Base-by-base conservation (phyloP, 495 filamentous ascomycete genomes). In the Penicillium verhagenii region DNA sequence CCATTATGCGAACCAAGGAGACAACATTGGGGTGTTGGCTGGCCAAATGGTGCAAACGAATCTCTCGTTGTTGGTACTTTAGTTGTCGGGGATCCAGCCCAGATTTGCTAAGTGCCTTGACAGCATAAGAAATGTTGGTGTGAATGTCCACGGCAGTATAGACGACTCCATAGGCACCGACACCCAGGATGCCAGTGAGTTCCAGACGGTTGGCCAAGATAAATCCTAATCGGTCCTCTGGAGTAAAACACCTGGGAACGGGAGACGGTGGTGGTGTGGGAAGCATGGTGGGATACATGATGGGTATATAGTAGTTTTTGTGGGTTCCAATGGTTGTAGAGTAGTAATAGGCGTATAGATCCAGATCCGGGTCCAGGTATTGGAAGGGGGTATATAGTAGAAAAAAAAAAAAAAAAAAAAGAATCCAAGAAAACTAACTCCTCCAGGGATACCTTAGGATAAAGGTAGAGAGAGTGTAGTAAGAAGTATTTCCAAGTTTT, bases 81-180 rank as follows among this genome's bases (percentile, higher is more conserved):
- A 85, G 79, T 67, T 97, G 92, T 58, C 95, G 82, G 57, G 82
- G 80, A 73, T 97, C 92, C 79, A 97, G 76, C 43, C 90, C 91
- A 52, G 83, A 77, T 74, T 97, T 97, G 84, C 90, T 92, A 70
- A 99, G 81, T 33, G 91, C 92, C 77, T 99, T 99, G 67, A 99
- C 93, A 50, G 94, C 95, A 76, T 95, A 99, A 53, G 82, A 84
- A 29, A 84, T 80, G 62, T 87, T 81, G 54, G 89, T 93, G 61
- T 87, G 85, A 48, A 92, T 84, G 75, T 97, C 93, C 73, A 92
- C 77, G 60, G 94, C 94, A 31, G 87, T 89, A 75, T 98, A 97
- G 13, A 98, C 95, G 23, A 97, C 92, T 40, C 94, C 94, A 74
- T 98, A 98, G 52, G 94, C 94, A 52, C 94, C 94, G 43, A 94